Evolutionary conservation across 805 yeast species (phyloP).

Genomic region (Kluyveromyces dobzhanskii): DNA sequence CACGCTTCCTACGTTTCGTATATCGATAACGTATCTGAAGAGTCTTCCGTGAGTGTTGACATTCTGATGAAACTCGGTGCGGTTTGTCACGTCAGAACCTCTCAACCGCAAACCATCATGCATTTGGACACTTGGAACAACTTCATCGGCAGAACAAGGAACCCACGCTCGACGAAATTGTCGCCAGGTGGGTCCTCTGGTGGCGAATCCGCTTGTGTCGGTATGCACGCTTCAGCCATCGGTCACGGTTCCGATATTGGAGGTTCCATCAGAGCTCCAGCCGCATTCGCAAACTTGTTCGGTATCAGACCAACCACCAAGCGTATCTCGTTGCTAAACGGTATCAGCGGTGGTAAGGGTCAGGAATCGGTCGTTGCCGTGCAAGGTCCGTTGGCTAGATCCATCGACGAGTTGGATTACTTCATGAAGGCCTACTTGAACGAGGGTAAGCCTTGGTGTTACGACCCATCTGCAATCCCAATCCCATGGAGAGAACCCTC

Average conservation of each 20-base stretch:
- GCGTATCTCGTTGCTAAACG: slow-evolving; percentile 37
- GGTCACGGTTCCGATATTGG: slow-evolving; percentile 70
- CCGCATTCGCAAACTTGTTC: slow-evolving; percentile 52
- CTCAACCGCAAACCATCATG: slow-evolving; percentile 64
- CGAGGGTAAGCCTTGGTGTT: slow-evolving; percentile 56
- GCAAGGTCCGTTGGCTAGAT: slow-evolving; percentile 59
- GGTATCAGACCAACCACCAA: slow-evolving; percentile 59
- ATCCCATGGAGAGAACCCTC: slow-evolving; percentile 34
- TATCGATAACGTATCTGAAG: slow-evolving; percentile 39
- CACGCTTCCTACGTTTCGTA: slow-evolving; percentile 52
- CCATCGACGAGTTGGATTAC: slow-evolving; percentile 57
- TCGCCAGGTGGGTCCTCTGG: slow-evolving; percentile 70
- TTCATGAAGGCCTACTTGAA: slow-evolving; percentile 58
- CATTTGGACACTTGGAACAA: slow-evolving; percentile 56
- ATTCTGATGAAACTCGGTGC: slow-evolving; percentile 47
- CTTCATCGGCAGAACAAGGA: slow-evolving; percentile 50
- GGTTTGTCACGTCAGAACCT: slow-evolving; percentile 55
- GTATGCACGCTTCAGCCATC: slow-evolving; percentile 49
- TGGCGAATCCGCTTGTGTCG: slow-evolving; percentile 61
- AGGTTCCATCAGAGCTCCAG: slow-evolving; percentile 61
- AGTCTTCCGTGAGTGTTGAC: slow-evolving; percentile 41
- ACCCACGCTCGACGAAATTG: slow-evolving; percentile 47
- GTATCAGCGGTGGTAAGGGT: slow-evolving; percentile 50
- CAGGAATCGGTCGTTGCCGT: slow-evolving; percentile 60
- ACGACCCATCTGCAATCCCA: slow-evolving; percentile 31